Percentiles rank a stretch among this genome's conserved stretches.
phyloP scores from a whole-genome alignment of 306 rosid genomes.

The Hylodesmum podocarpum region DNA sequence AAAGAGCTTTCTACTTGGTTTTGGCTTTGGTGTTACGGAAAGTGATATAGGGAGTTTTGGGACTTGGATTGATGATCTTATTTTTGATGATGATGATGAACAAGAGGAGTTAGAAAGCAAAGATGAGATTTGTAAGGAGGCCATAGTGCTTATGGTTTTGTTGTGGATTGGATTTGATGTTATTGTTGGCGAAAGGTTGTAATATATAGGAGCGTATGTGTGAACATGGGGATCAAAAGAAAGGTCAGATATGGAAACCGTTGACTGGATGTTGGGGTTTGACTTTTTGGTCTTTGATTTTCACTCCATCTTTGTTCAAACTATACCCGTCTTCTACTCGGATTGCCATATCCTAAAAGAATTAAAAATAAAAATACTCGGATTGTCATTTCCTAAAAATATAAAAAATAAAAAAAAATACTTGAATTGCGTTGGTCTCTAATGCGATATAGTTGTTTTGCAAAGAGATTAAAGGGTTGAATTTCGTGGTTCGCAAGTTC shows the following conservation, averaged over 20 bases:
- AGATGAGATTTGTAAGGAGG: conserved; percentile 48
- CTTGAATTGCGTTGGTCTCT: conserved; percentile 10
- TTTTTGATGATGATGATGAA: conserved; percentile 24
- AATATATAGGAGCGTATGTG: conserved; percentile 12
- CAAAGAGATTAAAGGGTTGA: neutral
- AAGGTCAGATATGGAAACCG: conserved; percentile 37
- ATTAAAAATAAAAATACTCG: no score
- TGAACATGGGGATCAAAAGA: conserved; percentile 19
- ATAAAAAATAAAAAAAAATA: no score
- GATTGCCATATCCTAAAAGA: no score
- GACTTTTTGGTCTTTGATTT: conserved; percentile 15
- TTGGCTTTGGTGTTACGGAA: conserved; percentile 17
- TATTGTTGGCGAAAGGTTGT: neutral
- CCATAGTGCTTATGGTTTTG: conserved; percentile 29
- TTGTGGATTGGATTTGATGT: neutral
- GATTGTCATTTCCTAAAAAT: no score
- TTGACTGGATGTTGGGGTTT: conserved; percentile 23
- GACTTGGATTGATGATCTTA: conserved; percentile 51
- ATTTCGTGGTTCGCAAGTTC: neutral
- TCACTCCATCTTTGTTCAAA: conserved; percentile 18
- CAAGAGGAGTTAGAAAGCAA: conserved; percentile 30
- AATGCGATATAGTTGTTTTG: neutral
- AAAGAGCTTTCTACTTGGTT: conserved; percentile 37
- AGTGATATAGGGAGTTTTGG: conserved; percentile 43
- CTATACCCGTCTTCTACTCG: conserved; percentile 19